Evolutionary conservation across 2,329 filamentous ascomycete species (phyloP).

Genomic region (Pseudovirgaria hyperparasitica): DNA sequence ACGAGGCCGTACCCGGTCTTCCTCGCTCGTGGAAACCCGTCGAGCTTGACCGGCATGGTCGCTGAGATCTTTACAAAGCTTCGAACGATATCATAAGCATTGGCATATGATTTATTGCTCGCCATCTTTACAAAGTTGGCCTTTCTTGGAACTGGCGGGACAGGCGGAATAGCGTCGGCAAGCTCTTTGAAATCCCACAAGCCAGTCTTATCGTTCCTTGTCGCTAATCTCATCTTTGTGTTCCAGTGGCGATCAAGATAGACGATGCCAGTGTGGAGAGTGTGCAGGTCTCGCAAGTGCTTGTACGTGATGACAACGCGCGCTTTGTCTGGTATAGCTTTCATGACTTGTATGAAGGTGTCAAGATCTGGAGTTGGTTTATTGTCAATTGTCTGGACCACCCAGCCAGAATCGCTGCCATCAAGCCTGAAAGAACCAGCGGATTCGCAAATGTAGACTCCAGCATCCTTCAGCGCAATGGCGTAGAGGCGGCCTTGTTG

Average conservation of each 20-base stretch:
- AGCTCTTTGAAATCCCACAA: constrained; percentile 92
- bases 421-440: constrained; percentile 93
- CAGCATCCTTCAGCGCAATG: constrained; percentile 62
- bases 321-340: constrained; percentile 65
- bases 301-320: constrained; percentile 92
- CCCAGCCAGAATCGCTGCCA: constrained; percentile 80
- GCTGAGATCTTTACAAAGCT: constrained; percentile 92
- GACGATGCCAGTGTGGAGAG: constrained; percentile 82
- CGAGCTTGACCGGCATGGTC: constrained; percentile 87
- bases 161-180: constrained; percentile 64
- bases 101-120: constrained; percentile 73
- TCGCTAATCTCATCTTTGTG: constrained; percentile 82
- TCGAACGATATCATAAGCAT: constrained; percentile 83
- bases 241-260: constrained; percentile 94
- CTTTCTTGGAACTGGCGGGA: constrained; percentile 57
- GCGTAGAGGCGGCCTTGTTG: constrained; percentile 95
- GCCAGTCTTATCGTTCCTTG: constrained; percentile 79
- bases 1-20: constrained; percentile 94
- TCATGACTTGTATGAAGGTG: constrained; percentile 84
- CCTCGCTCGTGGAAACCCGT: constrained; percentile 90
- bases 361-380: constrained; percentile 80
- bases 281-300: constrained; percentile 88
- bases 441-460: constrained; percentile 90
- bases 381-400: constrained; percentile 85
- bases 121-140: constrained; percentile 89